These are phyloP conservation scores for Boletus smithii DNA, from an alignment of 1,284 basidiomycete species.

Conservation along the genomic window DNA sequence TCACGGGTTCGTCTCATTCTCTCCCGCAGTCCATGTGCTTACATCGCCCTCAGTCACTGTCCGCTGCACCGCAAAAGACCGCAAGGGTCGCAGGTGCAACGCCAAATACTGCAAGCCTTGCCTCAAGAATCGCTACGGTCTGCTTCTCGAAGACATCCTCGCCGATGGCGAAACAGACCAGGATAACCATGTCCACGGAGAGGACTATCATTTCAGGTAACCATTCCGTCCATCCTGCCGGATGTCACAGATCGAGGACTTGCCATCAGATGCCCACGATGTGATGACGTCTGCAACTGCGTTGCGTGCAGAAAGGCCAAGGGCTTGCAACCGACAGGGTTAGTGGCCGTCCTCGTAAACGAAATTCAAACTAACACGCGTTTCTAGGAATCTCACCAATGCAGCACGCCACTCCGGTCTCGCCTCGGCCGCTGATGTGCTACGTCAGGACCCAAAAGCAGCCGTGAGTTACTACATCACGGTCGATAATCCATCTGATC, in stretches of 20 bases:
- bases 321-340: slow-evolving; percentile 60
- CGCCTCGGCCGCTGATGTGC: slow-evolving; percentile 40
- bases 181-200: slow-evolving; percentile 37
- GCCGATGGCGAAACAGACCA: slow-evolving; percentile 22
- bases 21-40: slow-evolving; percentile 7
- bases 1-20: slow-evolving; percentile 38
- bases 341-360: slow-evolving; percentile 4
- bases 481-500: slow-evolving; percentile 8
- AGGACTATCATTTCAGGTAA: slow-evolving; percentile 54
- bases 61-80: slow-evolving; percentile 47
- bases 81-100: slow-evolving; percentile 43
- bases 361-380: slow-evolving; percentile 4
- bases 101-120: slow-evolving; percentile 62
- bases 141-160: slow-evolving; percentile 50
- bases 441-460: slow-evolving; percentile 35
- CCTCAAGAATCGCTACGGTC: slow-evolving; percentile 61
- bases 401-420: slow-evolving; percentile 36
- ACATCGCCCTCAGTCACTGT: slow-evolving; percentile 37
- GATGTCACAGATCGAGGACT: slow-evolving; percentile 14
- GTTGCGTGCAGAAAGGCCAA: slow-evolving; percentile 57
- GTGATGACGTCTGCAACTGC: slow-evolving; percentile 64
- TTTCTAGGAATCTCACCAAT: slow-evolving; percentile 37
- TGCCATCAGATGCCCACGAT: slow-evolving; percentile 60
- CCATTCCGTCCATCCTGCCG: slow-evolving; percentile 11
- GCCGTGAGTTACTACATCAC: slow-evolving; percentile 26